These are phyloP conservation scores for Eimeria acervulina DNA, from an alignment of 169 alveolate species.

Conservation along the genomic window DNA sequence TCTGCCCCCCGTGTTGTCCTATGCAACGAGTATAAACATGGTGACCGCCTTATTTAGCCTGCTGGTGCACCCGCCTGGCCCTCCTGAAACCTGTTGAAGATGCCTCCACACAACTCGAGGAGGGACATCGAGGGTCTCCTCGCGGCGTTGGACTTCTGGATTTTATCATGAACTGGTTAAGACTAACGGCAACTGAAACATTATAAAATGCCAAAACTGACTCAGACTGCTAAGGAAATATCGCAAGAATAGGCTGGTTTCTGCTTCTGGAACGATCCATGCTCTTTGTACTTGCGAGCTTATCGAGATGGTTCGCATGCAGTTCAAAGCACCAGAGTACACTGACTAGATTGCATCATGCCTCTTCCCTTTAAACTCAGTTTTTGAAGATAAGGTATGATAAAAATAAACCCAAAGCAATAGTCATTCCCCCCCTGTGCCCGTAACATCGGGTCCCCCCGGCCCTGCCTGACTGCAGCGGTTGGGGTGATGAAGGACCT, in stretches of 20 bases:
- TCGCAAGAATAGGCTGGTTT: neutral
- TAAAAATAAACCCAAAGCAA: neutral
- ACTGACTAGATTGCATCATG: neutral
- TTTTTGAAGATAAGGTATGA: neutral
- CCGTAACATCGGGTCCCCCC: neutral
- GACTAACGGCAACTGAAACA: neutral
- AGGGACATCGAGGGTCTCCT: conserved; percentile 33
- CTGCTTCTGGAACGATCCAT: neutral
- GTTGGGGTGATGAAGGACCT: conserved; percentile 12
- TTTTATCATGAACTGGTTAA: neutral
- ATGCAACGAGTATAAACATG: neutral
- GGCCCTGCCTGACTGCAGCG: neutral
- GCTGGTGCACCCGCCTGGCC: neutral
- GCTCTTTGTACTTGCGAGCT: neutral
- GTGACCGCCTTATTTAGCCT: neutral
- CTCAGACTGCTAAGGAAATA: neutral
- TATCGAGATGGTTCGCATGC: conserved; percentile 42
- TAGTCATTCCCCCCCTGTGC: neutral
- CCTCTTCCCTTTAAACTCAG: neutral
- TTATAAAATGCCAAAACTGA: neutral
- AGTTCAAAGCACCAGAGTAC: neutral
- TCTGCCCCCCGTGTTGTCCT: conserved; percentile 10
- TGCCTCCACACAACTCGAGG: neutral
- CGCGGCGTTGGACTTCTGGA: neutral
- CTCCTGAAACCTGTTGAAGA: neutral